Evolutionary conservation across 495 filamentous ascomycete genomes (phyloP), one percentile per base, ranked within the genome.

Genomic region (Aspergillus olivimuriae): DNA sequence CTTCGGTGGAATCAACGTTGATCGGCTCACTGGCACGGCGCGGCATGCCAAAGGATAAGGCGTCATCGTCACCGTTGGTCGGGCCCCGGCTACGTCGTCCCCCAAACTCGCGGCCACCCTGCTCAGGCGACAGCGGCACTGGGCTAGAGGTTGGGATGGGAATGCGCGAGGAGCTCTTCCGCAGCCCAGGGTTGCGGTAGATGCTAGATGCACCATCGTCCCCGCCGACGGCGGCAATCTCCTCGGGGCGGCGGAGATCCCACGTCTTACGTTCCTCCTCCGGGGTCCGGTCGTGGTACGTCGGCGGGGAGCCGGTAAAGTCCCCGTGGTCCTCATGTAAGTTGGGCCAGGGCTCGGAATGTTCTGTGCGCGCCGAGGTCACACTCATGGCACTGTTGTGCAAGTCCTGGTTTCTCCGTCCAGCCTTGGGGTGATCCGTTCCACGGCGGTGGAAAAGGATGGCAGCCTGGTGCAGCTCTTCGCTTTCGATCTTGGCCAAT

Each of bases 381-480:
- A 52, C 44, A 47, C 61, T 62, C 16, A 58, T 47, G 44, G 55
- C 47, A 34, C 57, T 63, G 4, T 62, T 56, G 1, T 64, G 56
- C 17, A 62, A 60, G 38, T 78, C 79, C 65, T 73, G 72, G 49
- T 71, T 79, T 30, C 68, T 68, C 39, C 35, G 35, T 12, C 68
- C 68, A 16, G 61, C 65, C 51, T 77, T 78, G 55, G 23, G 40
- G 10, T 80, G 87, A 34, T 82, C 76, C 35, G 80, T 73, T 22
- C 66, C 60, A 34, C 72, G 70, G 28, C 76, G 80, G 9, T 83
- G 78, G 18, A 89, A 69, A 26, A 79, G 66, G 45, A 91, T 80
- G 6, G 88, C 89, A 3, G 89, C 89, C 56, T 87, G 87, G 53
- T 94, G 87, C 48, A 96, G 70, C 61, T 98, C 92, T 62, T 88